Evolutionary conservation across 768 basidiomycete genomes (phyloP).

Genomic region (Jaapia argillacea): DNA sequence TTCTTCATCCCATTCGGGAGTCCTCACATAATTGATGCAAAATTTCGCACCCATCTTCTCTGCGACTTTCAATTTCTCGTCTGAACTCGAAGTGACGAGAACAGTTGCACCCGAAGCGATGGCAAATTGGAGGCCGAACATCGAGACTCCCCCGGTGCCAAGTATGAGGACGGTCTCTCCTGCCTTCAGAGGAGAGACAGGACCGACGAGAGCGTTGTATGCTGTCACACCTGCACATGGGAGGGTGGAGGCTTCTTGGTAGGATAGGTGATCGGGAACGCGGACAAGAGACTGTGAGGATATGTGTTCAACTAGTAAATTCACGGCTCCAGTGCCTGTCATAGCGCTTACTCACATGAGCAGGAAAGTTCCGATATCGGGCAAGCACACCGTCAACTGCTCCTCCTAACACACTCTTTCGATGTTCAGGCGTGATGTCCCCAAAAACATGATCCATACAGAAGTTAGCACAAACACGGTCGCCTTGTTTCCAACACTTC

Average conservation of each 20-base stretch:
- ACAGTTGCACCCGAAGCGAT: constrained; percentile 53
- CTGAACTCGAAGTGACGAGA: constrained; percentile 59
- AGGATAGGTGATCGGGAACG: constrained; percentile 47
- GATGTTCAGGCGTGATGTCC: neutral
- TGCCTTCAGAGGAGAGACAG: constrained; percentile 38
- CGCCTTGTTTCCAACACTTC: constrained; percentile 39
- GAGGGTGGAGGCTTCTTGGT: constrained; percentile 56
- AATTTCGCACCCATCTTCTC: constrained; percentile 41
- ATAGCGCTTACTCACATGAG: constrained; percentile 11
- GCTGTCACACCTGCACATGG: constrained; percentile 57
- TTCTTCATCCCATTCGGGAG: constrained; percentile 48
- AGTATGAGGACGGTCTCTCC: constrained; percentile 49
- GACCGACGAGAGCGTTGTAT: constrained; percentile 47
- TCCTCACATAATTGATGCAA: constrained; percentile 52
- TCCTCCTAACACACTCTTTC: neutral
- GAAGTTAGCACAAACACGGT: constrained; percentile 35
- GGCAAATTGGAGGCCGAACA: constrained; percentile 53
- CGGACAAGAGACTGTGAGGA: constrained; percentile 36
- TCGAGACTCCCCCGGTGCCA: constrained; percentile 48
- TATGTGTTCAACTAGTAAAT: neutral
- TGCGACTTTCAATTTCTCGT: constrained; percentile 47
- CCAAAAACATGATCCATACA: neutral
- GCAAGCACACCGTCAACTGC: constrained; percentile 7
- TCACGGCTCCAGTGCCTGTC: neutral
- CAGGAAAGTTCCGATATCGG: constrained; percentile 17